Evolutionary conservation across 2,329 filamentous ascomycete species (phyloP).

Genomic region (Alternaria tenuissima): DNA sequence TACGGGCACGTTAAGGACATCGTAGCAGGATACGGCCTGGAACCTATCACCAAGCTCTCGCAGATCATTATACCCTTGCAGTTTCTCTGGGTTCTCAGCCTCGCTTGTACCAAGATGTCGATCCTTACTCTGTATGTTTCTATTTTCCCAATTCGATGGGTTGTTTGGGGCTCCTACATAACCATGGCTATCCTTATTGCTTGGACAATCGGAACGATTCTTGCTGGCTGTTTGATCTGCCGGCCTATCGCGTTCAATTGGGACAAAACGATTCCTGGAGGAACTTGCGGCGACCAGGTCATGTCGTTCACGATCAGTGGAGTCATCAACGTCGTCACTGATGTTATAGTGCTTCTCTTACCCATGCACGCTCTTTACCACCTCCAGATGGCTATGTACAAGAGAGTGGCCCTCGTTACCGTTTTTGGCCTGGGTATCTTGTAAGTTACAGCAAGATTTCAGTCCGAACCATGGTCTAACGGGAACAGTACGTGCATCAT

Average conservation of each 20-base stretch:
- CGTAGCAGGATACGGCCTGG: background rate
- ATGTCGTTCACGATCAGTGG: constrained; percentile 1
- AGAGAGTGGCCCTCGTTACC: background rate
- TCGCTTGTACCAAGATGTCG: constrained; percentile 3
- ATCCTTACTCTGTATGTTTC: background rate
- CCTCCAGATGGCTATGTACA: constrained; percentile 5
- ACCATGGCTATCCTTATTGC: background rate
- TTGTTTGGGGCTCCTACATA: constrained; percentile 2
- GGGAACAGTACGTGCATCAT: background rate
- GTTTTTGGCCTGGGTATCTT: constrained; percentile 3
- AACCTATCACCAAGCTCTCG: constrained; percentile 1
- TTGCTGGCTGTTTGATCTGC: constrained; percentile 1
- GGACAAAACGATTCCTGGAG: constrained; percentile 32
- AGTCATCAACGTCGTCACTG: background rate
- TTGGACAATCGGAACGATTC: constrained; percentile 3
- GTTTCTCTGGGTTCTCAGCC: constrained; percentile 5
- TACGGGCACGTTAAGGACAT: constrained; percentile 1
- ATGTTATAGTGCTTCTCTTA: constrained; percentile 3
- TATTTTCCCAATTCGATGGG: constrained; percentile 2
- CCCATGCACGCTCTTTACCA: constrained; percentile 2
- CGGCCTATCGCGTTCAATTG: constrained; percentile 25
- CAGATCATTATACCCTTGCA: constrained; percentile 2
- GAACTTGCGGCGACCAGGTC: constrained; percentile 17
- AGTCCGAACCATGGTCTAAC: background rate
- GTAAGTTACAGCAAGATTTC: background rate